Conservation (phyloP, 163 green algal species). For the Volvox carteri region DNA sequence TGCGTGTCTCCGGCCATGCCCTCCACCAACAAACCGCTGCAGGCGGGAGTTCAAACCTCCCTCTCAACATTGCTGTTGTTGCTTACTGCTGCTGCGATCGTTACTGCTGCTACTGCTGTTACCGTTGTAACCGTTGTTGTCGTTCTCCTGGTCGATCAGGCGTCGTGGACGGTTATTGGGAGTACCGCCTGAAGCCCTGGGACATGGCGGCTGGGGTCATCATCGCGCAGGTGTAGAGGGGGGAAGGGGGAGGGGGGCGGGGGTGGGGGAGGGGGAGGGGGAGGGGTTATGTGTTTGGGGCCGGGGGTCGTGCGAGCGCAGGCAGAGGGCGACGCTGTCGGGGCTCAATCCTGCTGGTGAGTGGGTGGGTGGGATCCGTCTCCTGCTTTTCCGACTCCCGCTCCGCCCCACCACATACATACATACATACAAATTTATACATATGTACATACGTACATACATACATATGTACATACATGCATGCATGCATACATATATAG, state of each 20-base stretch:
- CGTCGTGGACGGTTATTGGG: slow-evolving; percentile 88
- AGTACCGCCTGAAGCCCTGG: slow-evolving; percentile 85
- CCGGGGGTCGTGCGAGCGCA: too few species aligned
- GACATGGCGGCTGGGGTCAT: slow-evolving; percentile 64
- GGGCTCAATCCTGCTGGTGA: too few species aligned
- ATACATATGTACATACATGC: not conserved
- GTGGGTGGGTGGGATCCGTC: too few species aligned
- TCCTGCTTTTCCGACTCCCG: too few species aligned
- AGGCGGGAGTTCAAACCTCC: too few species aligned
- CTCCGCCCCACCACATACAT: too few species aligned
- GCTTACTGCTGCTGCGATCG: too few species aligned
- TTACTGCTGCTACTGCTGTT: too few species aligned
- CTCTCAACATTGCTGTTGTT: too few species aligned
- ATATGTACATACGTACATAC: not conserved
- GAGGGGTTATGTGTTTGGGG: not conserved
- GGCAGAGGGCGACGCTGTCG: too few species aligned
- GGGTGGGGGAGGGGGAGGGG: not conserved
- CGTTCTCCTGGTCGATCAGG: slow-evolving; percentile 63
- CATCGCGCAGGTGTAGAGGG: slow-evolving; percentile 46
- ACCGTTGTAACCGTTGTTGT: not conserved
- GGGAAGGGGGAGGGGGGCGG: not conserved
- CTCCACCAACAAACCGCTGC: too few species aligned
- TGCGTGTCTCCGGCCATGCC: too few species aligned
- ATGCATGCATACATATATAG: not conserved
- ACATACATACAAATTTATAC: not conserved